These are phyloP conservation scores for Penicillium palitans DNA, from an alignment of 2,329 filamentous ascomycete genomes.

Conservation along the genomic window DNA sequence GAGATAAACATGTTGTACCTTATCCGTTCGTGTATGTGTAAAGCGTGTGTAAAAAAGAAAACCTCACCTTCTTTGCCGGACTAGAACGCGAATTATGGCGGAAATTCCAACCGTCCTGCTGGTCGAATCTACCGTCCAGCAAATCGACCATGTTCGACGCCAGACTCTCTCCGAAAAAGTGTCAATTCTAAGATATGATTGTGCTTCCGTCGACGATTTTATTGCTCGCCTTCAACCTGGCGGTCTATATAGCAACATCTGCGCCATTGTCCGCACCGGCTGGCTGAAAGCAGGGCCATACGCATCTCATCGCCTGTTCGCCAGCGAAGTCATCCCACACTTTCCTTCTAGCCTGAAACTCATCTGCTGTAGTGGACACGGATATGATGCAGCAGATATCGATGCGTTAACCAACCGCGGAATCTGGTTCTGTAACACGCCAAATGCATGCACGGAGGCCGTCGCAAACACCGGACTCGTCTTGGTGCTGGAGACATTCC, in stretches of 20 bases:
- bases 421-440: no score
- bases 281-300: conserved; percentile 36
- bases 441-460: no score
- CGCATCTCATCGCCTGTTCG: conserved; percentile 30
- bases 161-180: background rate
- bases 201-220: background rate
- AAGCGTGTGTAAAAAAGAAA: background rate
- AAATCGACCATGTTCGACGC: background rate
- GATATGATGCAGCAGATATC: no score
- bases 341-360: no score
- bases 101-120: background rate
- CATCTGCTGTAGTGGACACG: no score
- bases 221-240: conserved; percentile 28
- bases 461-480: background rate
- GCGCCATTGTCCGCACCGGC: conserved; percentile 34
- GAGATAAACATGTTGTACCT: background rate
- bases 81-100: background rate
- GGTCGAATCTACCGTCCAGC: background rate
- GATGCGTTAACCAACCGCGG: no score
- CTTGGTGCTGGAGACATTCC: conserved; percentile 16
- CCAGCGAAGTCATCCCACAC: conserved; percentile 17
- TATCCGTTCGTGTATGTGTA: no score
- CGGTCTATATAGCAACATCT: conserved; percentile 29
- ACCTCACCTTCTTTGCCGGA: background rate
- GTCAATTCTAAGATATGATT: background rate